phyloP scores from a whole-genome alignment of 2,329 filamentous ascomycete genomes.

The Cytospora paraplurivora region DNA sequence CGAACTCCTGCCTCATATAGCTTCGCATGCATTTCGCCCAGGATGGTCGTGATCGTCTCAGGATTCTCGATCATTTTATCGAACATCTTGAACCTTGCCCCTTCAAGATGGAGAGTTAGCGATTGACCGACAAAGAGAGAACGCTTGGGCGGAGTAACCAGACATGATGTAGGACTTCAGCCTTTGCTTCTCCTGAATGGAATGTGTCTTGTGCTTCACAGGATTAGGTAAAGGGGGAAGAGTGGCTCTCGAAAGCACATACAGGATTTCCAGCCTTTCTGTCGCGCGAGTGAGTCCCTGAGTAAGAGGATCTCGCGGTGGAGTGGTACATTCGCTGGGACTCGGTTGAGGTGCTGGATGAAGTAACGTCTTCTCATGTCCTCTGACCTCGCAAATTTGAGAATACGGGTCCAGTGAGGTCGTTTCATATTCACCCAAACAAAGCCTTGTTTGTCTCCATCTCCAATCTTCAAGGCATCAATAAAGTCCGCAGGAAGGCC shows the following conservation, averaged over 20 bases:
- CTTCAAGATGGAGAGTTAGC: too few relatives aligned
- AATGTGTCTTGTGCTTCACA: too few relatives aligned
- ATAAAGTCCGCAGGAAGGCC: conserved; percentile 21
- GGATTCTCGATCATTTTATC: conserved; percentile 13
- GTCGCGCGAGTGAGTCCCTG: conserved; percentile 11
- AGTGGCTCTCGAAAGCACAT: too few relatives aligned
- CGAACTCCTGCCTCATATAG: background rate
- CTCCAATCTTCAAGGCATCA: conserved; percentile 6
- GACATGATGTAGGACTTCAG: too few relatives aligned
- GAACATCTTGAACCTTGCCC: conserved; percentile 6
- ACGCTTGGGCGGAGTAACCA: too few relatives aligned
- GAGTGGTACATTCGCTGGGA: conserved; percentile 10
- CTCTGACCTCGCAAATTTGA: conserved; percentile 20
- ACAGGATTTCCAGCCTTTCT: conserved; percentile 4
- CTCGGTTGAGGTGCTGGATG: conserved; percentile 16
- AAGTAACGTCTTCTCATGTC: conserved; percentile 22
- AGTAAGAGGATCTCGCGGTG: conserved; percentile 12
- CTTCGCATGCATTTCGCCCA: background rate
- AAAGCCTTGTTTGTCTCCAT: conserved; percentile 14
- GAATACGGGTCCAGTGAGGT: background rate
- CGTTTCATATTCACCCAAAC: conserved; percentile 25
- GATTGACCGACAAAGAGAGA: too few relatives aligned
- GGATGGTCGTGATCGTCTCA: background rate
- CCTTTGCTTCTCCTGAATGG: too few relatives aligned
- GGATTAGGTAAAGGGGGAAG: too few relatives aligned